Percentiles rank a stretch among this genome's conserved stretches.
These are phyloP conservation scores for Heterobasidion annosum DNA, from an alignment of 1,284 basidiomycete genomes.

Conservation along the genomic window DNA sequence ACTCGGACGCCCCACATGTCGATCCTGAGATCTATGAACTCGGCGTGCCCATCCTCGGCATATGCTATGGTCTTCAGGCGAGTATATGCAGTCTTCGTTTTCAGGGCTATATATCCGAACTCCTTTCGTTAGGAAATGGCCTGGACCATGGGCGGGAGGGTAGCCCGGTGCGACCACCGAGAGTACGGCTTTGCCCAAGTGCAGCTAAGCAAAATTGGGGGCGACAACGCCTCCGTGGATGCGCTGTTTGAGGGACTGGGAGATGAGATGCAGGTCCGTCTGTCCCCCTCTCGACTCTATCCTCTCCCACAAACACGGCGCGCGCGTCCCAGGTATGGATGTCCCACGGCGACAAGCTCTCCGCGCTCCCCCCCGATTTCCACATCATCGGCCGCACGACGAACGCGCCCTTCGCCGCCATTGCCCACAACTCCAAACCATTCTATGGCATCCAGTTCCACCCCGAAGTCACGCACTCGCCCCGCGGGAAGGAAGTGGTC, in stretches of 20 bases:
- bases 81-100: conserved; percentile 5
- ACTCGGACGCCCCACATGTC: conserved; percentile 86
- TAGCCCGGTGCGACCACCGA: conserved; percentile 84
- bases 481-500: conserved; percentile 87
- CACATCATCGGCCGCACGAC: conserved; percentile 83
- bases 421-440: conserved; percentile 86
- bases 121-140: conserved; percentile 73
- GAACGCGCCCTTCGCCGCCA: conserved; percentile 88
- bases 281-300: not conserved
- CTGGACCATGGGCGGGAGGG: conserved; percentile 81
- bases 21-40: conserved; percentile 92
- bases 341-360: conserved; percentile 97
- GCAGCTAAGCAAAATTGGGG: conserved; percentile 63
- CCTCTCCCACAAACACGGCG: not conserved
- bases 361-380: conserved; percentile 76
- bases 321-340: conserved; percentile 83
- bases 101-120: not conserved
- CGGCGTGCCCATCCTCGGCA: conserved; percentile 90
- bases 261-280: conserved; percentile 69
- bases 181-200: conserved; percentile 94
- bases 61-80: conserved; percentile 97
- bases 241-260: conserved; percentile 82
- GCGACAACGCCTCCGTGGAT: conserved; percentile 48
- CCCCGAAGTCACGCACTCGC: conserved; percentile 96
- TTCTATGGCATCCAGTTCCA: conserved; percentile 99